Base-by-base conservation (phyloP, 306 rosid genomes). In the Mimosa bimucronata region DNA sequence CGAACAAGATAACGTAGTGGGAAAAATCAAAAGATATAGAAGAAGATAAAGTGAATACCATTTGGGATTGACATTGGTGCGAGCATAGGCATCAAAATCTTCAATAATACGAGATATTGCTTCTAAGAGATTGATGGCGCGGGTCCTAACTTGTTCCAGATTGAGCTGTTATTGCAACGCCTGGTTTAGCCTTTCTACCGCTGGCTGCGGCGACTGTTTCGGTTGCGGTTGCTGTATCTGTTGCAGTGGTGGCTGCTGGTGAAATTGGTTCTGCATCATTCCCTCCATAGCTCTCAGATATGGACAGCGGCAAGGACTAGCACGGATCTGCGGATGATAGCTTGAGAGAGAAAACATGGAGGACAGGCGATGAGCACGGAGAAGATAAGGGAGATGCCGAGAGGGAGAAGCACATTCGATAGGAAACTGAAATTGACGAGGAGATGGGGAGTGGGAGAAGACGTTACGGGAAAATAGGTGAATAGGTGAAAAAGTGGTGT, bases 91-190 rank as follows among this genome's bases (percentile, higher is more conserved):
- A 73, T 94, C 93, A 71, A 94, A 91, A 72, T 91, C 98, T 45
- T 94, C 97, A 1, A 92, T 88, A 61, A 92, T 92, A 60, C 98
- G 92, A 9, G 97, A 78, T 78, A 94, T 91, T 71, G 97, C 90
- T 82, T 92, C 91, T 88, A 81, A 89, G 50, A 95, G 98, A 30
- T 91, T 91, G 21, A 86, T 31, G 16, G 98, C 97, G 15, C 98
- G 95, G 11, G 84, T 90, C 89, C 91, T 92, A 23, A 92, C 88
- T 45, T 94, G 86, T 44, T 91, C 92, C 25, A 91, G 89, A 89
- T 92, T 91, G 62, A 95, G 88, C 83, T 95, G 98, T 52, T 90
- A 94, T 82, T 86, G 92, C 68, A 95, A 88, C 38, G 94, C 97
- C 77, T 85, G 94, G 85, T 94, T 92, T 50, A 95, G 82, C 86